A percentile compares a stretch with the other conserved stretches of the same genome.
Conservation (phyloP, 2,329 filamentous ascomycete species). For the Colletotrichum tamarilloi region DNA sequence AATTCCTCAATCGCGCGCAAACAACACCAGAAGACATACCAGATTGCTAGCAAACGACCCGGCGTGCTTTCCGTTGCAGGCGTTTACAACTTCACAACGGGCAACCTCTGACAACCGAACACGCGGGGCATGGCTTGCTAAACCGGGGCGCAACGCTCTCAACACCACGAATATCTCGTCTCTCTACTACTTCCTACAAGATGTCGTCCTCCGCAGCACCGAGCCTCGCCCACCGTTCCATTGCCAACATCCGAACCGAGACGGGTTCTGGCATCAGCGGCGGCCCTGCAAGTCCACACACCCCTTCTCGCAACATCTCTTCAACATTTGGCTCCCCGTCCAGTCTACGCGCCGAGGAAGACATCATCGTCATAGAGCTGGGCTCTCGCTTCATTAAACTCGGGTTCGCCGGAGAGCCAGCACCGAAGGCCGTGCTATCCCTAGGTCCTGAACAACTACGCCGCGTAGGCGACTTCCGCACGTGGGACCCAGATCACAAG, state of each 20-base stretch:
- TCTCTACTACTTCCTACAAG: background rate
- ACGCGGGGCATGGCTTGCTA: background rate
- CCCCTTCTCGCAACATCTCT: slow-evolving; percentile 66
- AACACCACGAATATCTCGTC: background rate
- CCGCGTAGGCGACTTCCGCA: slow-evolving; percentile 83
- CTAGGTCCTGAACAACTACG: slow-evolving; percentile 82
- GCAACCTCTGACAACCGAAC: background rate
- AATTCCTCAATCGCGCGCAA: background rate
- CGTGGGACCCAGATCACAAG: slow-evolving; percentile 69
- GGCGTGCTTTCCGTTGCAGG: background rate
- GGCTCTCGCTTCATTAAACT: slow-evolving; percentile 82
- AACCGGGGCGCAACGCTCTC: background rate
- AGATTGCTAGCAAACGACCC: background rate
- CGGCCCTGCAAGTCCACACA: slow-evolving; percentile 65
- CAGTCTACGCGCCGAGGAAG: slow-evolving; percentile 80
- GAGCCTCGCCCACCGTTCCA: slow-evolving; percentile 66
- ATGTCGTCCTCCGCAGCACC: slow-evolving; percentile 52
- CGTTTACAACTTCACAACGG: background rate
- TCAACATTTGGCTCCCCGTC: slow-evolving; percentile 69
- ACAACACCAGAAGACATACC: background rate
- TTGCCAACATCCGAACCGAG: slow-evolving; percentile 66
- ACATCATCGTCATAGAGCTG: slow-evolving; percentile 84
- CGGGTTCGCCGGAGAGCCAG: slow-evolving; percentile 87
- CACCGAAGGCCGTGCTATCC: slow-evolving; percentile 76
- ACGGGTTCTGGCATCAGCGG: slow-evolving; percentile 42